Evolutionary conservation across 257 asterid species (phyloP).

Genomic region (Primulina tabacum): DNA sequence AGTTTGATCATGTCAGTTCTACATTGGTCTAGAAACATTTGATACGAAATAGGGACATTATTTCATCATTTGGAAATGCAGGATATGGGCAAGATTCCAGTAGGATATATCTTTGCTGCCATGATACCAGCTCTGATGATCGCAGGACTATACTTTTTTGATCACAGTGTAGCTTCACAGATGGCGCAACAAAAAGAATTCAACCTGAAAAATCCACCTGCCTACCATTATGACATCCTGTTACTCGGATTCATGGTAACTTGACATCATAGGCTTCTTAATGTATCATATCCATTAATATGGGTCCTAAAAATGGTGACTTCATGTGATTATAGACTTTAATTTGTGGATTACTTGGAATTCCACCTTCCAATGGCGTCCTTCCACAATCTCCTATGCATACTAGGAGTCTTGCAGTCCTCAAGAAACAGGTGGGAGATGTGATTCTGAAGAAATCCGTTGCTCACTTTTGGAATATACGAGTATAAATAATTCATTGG

Average conservation of each 20-base stretch:
- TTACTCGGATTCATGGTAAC: slow-evolving; percentile 75
- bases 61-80: slow-evolving; percentile 34
- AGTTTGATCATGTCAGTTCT: neutral
- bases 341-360: slow-evolving; percentile 91
- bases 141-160: slow-evolving; percentile 84
- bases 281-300: neutral
- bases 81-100: slow-evolving; percentile 82
- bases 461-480: too few relatives aligned
- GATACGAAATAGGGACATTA: neutral
- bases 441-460: too few relatives aligned
- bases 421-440: slow-evolving; percentile 67
- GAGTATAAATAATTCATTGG: neutral
- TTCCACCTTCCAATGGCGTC: slow-evolving; percentile 98
- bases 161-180: slow-evolving; percentile 91
- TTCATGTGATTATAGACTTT: slow-evolving; percentile 54
- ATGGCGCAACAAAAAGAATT: slow-evolving; percentile 87
- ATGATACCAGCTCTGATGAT: slow-evolving; percentile 83
- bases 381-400: slow-evolving; percentile 98
- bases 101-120: slow-evolving; percentile 66
- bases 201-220: slow-evolving; percentile 81
- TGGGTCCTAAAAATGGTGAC: neutral
- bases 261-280: neutral
- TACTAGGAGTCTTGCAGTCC: slow-evolving; percentile 40
- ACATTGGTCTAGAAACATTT: neutral
- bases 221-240: slow-evolving; percentile 78